phyloP scores from a whole-genome alignment of 2,329 filamentous ascomycete species.

The Arthrinium puccinioides region DNA sequence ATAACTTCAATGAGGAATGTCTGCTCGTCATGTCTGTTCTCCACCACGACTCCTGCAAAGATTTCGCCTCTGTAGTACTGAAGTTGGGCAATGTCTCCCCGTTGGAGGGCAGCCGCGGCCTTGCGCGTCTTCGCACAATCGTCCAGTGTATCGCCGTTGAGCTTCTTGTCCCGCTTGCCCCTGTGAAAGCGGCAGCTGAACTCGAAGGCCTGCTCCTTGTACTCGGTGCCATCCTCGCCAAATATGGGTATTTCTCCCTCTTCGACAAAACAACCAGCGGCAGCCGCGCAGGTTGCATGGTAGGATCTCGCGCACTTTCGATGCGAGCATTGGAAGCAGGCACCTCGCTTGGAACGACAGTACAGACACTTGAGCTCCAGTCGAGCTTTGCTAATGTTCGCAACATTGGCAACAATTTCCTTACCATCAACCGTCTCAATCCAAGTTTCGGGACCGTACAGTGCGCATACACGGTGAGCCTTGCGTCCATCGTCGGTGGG shows the following conservation, averaged over 20 bases:
- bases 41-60: constrained; percentile 80
- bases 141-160: constrained; percentile 63
- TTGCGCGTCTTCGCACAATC: constrained; percentile 60
- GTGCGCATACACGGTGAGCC: constrained; percentile 81
- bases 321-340: constrained; percentile 92
- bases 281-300: constrained; percentile 88
- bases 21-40: constrained; percentile 72
- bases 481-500: constrained; percentile 81
- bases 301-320: constrained; percentile 92
- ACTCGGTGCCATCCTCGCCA: constrained; percentile 84
- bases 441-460: constrained; percentile 88
- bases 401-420: constrained; percentile 71
- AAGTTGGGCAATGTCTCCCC: constrained; percentile 76
- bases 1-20: constrained; percentile 74
- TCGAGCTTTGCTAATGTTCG: constrained; percentile 78
- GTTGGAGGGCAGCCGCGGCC: constrained; percentile 60
- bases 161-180: constrained; percentile 73
- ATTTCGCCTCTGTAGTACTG: constrained; percentile 81
- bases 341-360: constrained; percentile 90
- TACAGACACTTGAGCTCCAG: constrained; percentile 90
- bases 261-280: constrained; percentile 88
- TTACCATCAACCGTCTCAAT: constrained; percentile 65
- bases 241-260: constrained; percentile 79
- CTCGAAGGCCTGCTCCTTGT: constrained; percentile 85
- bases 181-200: constrained; percentile 94